Evolutionary conservation across 108 stramenopile genomes (phyloP), one percentile per base, ranked within the genome.

Genomic region (Stephanodiscus triporus): DNA sequence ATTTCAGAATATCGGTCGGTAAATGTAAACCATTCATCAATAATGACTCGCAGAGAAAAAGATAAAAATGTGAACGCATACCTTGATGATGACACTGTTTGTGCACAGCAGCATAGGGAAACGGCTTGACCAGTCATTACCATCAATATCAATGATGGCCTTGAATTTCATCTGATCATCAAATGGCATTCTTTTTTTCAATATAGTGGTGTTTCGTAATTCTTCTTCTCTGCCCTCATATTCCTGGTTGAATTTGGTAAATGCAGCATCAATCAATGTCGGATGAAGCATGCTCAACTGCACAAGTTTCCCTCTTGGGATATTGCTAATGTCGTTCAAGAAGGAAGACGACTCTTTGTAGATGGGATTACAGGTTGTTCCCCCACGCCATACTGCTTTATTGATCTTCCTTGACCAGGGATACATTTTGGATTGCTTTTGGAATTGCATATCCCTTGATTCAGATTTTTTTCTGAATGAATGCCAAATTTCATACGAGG

Each of bases 251-350:
- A 76, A 36, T 51, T 54, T 76, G 32, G 20, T 27, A 42, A 42
- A 76, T 7, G 43, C 75, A 20, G 75, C 75, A 76, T 76, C 75
- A 54, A 76, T 62, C 17, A 76, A 16, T 10, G 59, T 50, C 9
- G 75, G 75, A 68, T 68, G 27, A 0, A 68, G 45, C 14, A 47
- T 76, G 57, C 67, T 63, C 6, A 9, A 13, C 29, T 76, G 56
- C 30, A 68, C 75, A 2, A 76, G 40, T 42, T 26, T 54, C 29
- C 37, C 75, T 27, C 75, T 37, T 19, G 75, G 75, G 14, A 47
- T 68, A 9, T 76, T 57, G 11, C 38, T 7, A 3, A 49, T 2
- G 2, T 49, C 6, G 48, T 2, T 19, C 19, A 16, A 16, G 6
- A 49, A 49, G 19, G 19, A 49, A 49, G 2, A 6, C 2, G 32